Percentiles rank a stretch among this genome's conserved stretches.
Evolutionary conservation across 176 grass and related monocot genomes (phyloP).

Genomic region (sorghum (Sorghum bicolor)): DNA sequence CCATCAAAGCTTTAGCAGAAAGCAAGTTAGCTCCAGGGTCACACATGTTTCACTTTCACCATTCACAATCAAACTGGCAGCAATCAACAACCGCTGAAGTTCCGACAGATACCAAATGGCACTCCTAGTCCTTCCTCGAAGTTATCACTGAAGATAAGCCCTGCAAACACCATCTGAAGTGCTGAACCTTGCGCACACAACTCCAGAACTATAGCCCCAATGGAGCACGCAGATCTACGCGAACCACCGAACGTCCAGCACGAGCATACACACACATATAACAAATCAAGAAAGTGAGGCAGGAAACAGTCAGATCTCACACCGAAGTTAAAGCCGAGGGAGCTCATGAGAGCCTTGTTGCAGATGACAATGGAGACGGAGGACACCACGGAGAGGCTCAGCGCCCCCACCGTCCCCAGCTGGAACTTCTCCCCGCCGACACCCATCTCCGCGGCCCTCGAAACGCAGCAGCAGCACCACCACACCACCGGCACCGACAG

Average conservation of each 20-base stretch:
- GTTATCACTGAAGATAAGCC: constrained; percentile 14
- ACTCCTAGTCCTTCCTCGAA: not conserved
- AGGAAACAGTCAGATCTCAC: constrained; percentile 56
- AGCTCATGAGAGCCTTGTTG: constrained; percentile 97
- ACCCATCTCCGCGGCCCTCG: constrained; percentile 57
- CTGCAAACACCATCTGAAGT: not conserved
- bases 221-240: constrained; percentile 13
- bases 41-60: not conserved
- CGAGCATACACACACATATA: not conserved
- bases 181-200: not conserved
- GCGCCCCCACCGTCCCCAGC: constrained; percentile 90
- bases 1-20: not conserved
- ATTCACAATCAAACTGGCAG: not conserved
- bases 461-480: not conserved
- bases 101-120: not conserved
- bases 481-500: not conserved
- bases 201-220: not conserved
- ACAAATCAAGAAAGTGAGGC: not conserved
- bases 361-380: constrained; percentile 98
- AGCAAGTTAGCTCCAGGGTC: constrained; percentile 7
- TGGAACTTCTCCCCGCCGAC: constrained; percentile 80
- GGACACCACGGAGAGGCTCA: constrained; percentile 87
- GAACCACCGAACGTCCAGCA: not conserved
- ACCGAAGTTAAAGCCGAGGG: constrained; percentile 96
- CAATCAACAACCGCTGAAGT: not conserved